These are phyloP conservation scores for Singerocomus inundabilis DNA, from an alignment of 1,284 basidiomycete genomes.

Conservation along the genomic window DNA sequence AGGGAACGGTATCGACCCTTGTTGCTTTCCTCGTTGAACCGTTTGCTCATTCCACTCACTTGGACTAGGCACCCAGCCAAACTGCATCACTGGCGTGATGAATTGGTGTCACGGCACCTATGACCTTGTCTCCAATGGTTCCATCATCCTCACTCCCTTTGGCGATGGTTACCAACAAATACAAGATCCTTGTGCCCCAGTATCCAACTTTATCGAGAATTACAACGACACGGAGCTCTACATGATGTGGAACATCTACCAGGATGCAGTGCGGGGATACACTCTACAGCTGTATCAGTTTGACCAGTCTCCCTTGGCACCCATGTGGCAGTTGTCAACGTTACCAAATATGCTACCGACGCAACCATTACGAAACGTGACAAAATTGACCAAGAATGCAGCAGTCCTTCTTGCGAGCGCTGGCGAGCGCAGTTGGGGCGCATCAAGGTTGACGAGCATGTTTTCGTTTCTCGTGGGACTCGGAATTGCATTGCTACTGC, in stretches of 20 bases:
- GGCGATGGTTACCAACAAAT: constrained; percentile 88
- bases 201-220: constrained; percentile 79
- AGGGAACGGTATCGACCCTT: constrained; percentile 60
- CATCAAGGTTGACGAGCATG: constrained; percentile 10
- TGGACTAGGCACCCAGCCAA: constrained; percentile 60
- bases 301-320: constrained; percentile 39
- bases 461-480: constrained; percentile 18
- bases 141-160: constrained; percentile 68
- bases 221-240: constrained; percentile 65
- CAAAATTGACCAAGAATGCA: constrained; percentile 5
- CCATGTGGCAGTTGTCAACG: constrained; percentile 33
- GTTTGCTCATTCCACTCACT: constrained; percentile 3
- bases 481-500: constrained; percentile 20
- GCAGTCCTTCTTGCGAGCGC: constrained; percentile 20
- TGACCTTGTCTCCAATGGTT: constrained; percentile 67
- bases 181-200: constrained; percentile 85
- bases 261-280: constrained; percentile 37
- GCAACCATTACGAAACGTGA: constrained; percentile 32
- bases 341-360: constrained; percentile 44
- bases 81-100: constrained; percentile 81
- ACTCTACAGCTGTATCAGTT: constrained; percentile 43
- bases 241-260: constrained; percentile 38
- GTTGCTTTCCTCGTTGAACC: neutral
- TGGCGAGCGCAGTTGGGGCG: constrained; percentile 25
- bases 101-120: constrained; percentile 87